These are phyloP conservation scores for Coccinonectria pachysandricola DNA, from an alignment of 2,329 filamentous ascomycete species.

Conservation along the genomic window DNA sequence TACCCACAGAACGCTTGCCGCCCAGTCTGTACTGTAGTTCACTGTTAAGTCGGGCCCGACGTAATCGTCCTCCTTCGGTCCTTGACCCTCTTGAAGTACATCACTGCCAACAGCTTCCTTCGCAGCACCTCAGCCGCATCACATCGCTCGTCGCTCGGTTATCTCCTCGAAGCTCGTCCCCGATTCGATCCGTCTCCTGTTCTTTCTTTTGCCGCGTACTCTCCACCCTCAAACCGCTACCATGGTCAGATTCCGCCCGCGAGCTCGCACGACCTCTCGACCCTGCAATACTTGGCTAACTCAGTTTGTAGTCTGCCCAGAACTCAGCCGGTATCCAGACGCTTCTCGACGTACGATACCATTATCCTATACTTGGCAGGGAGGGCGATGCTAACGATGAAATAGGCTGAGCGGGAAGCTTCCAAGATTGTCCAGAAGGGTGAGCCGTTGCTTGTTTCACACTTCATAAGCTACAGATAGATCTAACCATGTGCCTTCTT, in stretches of 20 bases:
- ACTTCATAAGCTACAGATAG: no score
- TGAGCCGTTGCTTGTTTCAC: no score
- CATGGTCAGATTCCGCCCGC: conserved; percentile 16
- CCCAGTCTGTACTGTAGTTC: no score
- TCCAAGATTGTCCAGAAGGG: conserved; percentile 99
- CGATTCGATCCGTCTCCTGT: conserved; percentile 1
- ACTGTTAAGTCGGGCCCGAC: no score
- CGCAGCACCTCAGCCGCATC: conserved; percentile 7
- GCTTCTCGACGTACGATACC: conserved; percentile 77
- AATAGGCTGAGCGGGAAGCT: conserved; percentile 88
- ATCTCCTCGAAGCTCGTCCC: background rate
- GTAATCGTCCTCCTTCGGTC: no score
- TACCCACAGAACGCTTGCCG: no score
- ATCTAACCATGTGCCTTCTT: no score
- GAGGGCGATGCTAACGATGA: conserved; percentile 3
- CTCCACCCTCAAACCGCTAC: conserved; percentile 4
- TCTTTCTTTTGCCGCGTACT: background rate
- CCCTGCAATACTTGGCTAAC: conserved; percentile 13
- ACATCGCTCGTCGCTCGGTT: background rate
- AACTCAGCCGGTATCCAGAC: conserved; percentile 98
- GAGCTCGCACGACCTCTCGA: conserved; percentile 3
- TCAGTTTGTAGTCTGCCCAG: conserved; percentile 68
- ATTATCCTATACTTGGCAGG: background rate
- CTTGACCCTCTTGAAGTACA: no score
- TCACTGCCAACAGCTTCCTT: conserved; percentile 5